These are phyloP conservation scores for Alternaria panax DNA, from an alignment of 2,329 filamentous ascomycete genomes.

Conservation along the genomic window DNA sequence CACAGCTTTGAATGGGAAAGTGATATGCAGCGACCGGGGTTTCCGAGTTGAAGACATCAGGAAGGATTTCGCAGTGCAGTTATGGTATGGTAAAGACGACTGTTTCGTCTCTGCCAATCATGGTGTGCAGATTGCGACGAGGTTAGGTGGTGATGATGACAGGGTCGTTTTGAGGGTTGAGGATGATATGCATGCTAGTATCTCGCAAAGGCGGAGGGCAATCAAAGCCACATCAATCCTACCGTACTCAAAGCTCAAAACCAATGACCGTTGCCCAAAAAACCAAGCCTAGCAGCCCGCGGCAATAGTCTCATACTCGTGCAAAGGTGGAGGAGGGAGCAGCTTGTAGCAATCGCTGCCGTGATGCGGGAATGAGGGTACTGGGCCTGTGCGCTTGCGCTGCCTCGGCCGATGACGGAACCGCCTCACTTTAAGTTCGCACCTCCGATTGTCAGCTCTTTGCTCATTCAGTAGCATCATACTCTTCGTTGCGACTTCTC, in stretches of 20 bases:
- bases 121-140: slow-evolving; percentile 40
- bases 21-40: slow-evolving; percentile 39
- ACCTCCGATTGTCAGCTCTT: not conserved
- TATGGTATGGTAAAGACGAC: slow-evolving; percentile 43
- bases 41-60: slow-evolving; percentile 49
- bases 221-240: too few species aligned
- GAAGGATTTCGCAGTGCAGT: slow-evolving; percentile 44
- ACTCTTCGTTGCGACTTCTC: not conserved
- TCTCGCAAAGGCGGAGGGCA: slow-evolving; percentile 21
- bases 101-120: slow-evolving; percentile 44
- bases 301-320: too few species aligned
- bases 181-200: slow-evolving; percentile 48
- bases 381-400: not conserved
- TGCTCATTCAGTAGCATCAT: not conserved
- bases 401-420: not conserved
- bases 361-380: not conserved
- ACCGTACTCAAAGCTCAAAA: too few species aligned
- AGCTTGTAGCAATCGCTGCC: slow-evolving; percentile 20
- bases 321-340: slow-evolving; percentile 28
- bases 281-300: too few species aligned
- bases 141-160: slow-evolving; percentile 31
- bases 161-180: slow-evolving; percentile 39
- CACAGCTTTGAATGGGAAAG: slow-evolving; percentile 39
- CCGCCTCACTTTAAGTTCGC: not conserved
- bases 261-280: too few species aligned